These are phyloP conservation scores for Brassica juncea DNA, from an alignment of 345 rosid genomes.

Conservation along the genomic window DNA sequence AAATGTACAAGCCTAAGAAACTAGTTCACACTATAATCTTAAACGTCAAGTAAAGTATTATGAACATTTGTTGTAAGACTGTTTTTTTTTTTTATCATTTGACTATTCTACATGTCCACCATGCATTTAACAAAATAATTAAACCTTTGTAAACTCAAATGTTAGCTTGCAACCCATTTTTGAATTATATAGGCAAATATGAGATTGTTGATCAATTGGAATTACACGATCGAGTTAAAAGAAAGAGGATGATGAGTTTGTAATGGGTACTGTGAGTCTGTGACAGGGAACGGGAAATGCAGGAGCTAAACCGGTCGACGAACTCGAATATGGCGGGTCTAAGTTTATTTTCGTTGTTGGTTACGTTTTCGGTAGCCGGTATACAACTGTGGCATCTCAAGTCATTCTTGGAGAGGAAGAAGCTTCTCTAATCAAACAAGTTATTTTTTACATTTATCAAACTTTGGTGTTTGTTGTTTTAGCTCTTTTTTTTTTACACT, in stretches of 20 bases:
- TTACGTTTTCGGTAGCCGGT: constrained; percentile 75
- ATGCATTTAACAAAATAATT: background rate
- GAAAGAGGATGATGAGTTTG: background rate
- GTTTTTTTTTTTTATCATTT: background rate
- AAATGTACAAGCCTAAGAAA: background rate
- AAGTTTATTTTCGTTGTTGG: constrained; percentile 62
- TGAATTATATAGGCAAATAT: background rate
- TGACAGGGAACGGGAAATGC: constrained; percentile 83
- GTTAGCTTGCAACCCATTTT: background rate
- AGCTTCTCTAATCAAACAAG: constrained; percentile 38
- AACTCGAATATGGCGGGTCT: constrained; percentile 74
- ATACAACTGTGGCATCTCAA: constrained; percentile 96
- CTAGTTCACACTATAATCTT: background rate
- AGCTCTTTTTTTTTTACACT: background rate
- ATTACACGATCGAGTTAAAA: background rate
- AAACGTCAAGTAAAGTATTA: background rate
- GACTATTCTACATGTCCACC: background rate
- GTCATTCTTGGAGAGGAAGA: constrained; percentile 87
- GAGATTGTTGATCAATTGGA: background rate
- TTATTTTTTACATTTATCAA: background rate
- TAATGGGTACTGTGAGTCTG: background rate
- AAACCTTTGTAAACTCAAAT: background rate
- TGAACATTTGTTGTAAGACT: background rate
- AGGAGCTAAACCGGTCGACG: constrained; percentile 66
- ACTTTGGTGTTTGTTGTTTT: constrained; percentile 7